Conservation (phyloP, 2,329 filamentous ascomycete genomes). For the Claviceps purpurea region DNA sequence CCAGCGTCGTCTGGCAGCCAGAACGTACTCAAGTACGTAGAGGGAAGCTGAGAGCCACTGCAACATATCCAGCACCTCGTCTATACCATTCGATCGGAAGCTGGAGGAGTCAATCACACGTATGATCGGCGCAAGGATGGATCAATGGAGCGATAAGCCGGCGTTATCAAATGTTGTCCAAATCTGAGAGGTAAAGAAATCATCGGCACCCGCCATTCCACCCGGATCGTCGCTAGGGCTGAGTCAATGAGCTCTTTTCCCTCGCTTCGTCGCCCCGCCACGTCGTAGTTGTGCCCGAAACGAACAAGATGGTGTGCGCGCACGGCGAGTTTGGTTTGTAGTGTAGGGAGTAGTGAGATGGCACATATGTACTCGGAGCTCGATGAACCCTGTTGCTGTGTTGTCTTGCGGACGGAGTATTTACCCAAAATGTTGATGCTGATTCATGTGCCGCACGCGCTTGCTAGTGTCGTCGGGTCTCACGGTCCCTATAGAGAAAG, state of each 20-base stretch:
- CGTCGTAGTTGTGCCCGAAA: slow-evolving; percentile 1
- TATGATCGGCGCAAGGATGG: background rate
- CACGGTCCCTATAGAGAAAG: background rate
- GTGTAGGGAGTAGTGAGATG: background rate
- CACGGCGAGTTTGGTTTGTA: background rate
- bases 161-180: background rate
- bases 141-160: slow-evolving; percentile 2
- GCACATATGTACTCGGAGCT: background rate
- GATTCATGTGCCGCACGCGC: background rate
- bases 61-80: background rate
- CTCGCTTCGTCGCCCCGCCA: background rate
- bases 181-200: too few species aligned
- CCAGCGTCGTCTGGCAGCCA: background rate
- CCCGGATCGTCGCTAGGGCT: background rate
- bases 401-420: background rate
- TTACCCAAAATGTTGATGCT: background rate
- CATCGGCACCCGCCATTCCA: background rate
- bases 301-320: background rate
- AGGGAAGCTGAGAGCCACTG: background rate
- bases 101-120: background rate
- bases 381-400: background rate
- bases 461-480: background rate
- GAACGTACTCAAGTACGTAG: background rate
- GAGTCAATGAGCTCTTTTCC: background rate
- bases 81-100: background rate